Base-by-base conservation (phyloP, 768 basidiomycete species). In the Mycena galopus region DNA sequence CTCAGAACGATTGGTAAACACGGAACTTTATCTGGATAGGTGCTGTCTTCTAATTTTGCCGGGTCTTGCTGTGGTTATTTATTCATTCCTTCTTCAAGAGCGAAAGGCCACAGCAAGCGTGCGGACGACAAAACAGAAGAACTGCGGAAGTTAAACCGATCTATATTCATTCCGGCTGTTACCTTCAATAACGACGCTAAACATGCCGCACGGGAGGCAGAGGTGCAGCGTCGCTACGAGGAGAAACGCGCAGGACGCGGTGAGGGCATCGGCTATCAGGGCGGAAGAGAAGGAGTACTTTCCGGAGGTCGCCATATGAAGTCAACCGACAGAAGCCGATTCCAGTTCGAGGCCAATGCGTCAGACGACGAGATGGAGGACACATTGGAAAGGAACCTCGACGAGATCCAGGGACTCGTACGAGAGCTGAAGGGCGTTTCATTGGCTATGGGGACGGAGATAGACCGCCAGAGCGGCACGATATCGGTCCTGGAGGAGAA, bases 51-150 rank as follows among this genome's bases (percentile, higher is more conserved):
- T n/a, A n/a, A n/a, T n/a, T n/a, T n/a, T n/a, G n/a, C n/a, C n/a
- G n/a, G n/a, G n/a, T n/a, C n/a, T n/a, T n/a, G n/a, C n/a, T n/a
- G n/a, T n/a, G n/a, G n/a, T n/a, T n/a, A n/a, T n/a, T n/a, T n/a
- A n/a, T n/a, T n/a, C n/a, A n/a, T n/a, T n/a, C n/a, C n/a, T n/a
- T n/a, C n/a, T n/a, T n/a, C n/a, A n/a, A n/a, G 92, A 65, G 87
- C 93, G 47, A 94, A 90, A 80, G 88, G 88, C n/a, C 90, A 93
- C 79, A 89, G 90, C 30, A 80, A 81, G 58, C 89, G 92, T 3
- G 93, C 94, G 7, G 90, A 90, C 65, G 93, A 95, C 83, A 91
- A 89, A 77, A 93, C 93, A 4, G 89, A 88, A 64, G 93, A 94
- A 79, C 86, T 95, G 72, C 93, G 93, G 82, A 85, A 92, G 77